Evolutionary conservation across 2,329 filamentous ascomycete genomes (phyloP), one percentile per base, ranked within the genome.

Genomic region (Helicocarpus griseus): DNA sequence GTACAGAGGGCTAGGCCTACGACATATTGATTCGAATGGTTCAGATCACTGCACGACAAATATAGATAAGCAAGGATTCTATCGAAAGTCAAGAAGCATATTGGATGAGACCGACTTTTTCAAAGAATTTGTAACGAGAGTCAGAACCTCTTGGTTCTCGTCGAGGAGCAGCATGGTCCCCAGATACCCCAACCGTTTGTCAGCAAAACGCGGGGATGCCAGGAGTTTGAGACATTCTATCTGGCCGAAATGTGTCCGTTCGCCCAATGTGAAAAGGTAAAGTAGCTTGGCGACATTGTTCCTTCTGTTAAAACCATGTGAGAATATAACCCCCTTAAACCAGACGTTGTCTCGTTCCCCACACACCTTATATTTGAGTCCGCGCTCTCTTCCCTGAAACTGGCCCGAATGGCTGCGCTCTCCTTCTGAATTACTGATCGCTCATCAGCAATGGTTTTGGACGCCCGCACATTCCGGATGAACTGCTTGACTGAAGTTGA

Each of bases 201-300:
- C 93, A 60, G 93, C 93, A 66, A 98, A 98, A 53, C 91, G 88
- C 58, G 94, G 90, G 38, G 93, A 98, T 53, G 93, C 93, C 53
- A 98, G 81, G 48, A 98, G 81, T 73, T 98, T 98, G 64, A 98
- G 79, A 71, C 93, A 98, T 81, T 98, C 93, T 67, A 98, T 98
- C 77, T 98, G 93, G 48, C 93, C 93, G 68, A 98, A 98, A 72
- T 98, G 93, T 52, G 93, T 98, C 64, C 93, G 82, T 73, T 98
- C 93, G 58, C 93, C 93, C 39, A 98, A 80, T 1, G 93, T 98
- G 71, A 98, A 98, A 55, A 98, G 87, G 69, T 98, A 98, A 36
- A 98, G 81, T 33, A 98, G 82, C 73, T 98, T 98, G 54, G 93
- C 90, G 63, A 98, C 93, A 79, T 98, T 98, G 77, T 98, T 98